A percentile compares a stretch with the other conserved stretches of the same genome.
These are phyloP conservation scores for Rhazya stricta DNA, from an alignment of 257 asterid genomes.

Conservation along the genomic window DNA sequence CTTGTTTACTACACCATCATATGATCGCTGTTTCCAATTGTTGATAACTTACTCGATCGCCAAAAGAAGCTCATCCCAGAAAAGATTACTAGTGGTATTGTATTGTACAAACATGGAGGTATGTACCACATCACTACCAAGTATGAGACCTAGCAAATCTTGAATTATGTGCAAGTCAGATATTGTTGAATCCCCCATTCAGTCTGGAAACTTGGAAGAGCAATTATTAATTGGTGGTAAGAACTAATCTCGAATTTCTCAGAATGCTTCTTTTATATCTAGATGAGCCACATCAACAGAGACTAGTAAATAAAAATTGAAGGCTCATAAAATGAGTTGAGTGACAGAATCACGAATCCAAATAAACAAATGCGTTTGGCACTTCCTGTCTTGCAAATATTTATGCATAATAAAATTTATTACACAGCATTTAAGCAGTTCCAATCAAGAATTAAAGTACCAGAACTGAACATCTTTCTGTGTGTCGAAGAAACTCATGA, in stretches of 20 bases:
- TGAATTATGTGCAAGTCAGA: neutral
- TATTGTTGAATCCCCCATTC: neutral
- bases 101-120: neutral
- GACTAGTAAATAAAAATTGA: neutral
- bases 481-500: constrained; percentile 89
- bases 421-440: neutral
- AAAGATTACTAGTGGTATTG: neutral
- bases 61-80: neutral
- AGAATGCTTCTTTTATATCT: neutral
- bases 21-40: neutral
- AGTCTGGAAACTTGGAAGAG: neutral
- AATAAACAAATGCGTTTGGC: neutral
- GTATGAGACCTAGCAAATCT: neutral
- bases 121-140: neutral
- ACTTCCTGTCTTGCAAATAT: neutral
- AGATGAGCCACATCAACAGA: neutral
- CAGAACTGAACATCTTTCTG: constrained; percentile 95
- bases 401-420: neutral
- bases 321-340: neutral
- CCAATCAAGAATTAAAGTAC: constrained; percentile 28
- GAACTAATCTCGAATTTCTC: neutral
- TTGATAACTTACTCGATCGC: neutral
- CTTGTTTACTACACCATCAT: neutral
- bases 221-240: neutral
- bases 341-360: neutral